Conservation (phyloP, 1,284 basidiomycete species). For the Marasmius fiardii region DNA sequence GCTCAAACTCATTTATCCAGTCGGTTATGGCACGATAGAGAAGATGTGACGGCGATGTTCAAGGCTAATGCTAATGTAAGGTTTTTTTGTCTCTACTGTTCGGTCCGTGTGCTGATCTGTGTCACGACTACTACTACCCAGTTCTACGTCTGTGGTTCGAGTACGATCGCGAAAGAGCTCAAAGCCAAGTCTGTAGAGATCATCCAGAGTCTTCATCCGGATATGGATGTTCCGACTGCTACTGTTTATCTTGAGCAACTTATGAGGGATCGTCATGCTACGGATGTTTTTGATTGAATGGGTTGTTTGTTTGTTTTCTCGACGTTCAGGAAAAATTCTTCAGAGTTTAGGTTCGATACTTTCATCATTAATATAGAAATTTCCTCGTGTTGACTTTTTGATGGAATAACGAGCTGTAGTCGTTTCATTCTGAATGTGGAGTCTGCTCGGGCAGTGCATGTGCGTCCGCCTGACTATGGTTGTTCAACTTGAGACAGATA, state of each 20-base stretch:
- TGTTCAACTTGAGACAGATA: too few relatives aligned
- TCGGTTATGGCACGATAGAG: constrained; percentile 43
- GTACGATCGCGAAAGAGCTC: constrained; percentile 35
- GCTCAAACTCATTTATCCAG: constrained; percentile 21
- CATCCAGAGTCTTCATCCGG: constrained; percentile 26
- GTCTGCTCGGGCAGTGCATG: too few relatives aligned
- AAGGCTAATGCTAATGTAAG: constrained; percentile 27
- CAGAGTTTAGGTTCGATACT: too few relatives aligned
- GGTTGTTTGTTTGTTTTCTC: too few relatives aligned
- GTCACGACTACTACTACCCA: constrained; percentile 19
- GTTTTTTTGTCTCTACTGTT: background rate
- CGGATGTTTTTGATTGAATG: constrained; percentile 43
- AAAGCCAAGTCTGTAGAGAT: constrained; percentile 34
- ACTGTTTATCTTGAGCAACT: constrained; percentile 28
- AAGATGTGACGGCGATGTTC: constrained; percentile 31
- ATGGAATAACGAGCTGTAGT: too few relatives aligned
- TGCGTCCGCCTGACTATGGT: too few relatives aligned
- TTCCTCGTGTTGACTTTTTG: too few relatives aligned
- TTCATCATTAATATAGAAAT: too few relatives aligned
- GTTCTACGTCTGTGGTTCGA: constrained; percentile 49
- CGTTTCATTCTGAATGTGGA: too few relatives aligned
- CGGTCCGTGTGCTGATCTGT: background rate
- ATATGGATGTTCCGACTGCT: constrained; percentile 26
- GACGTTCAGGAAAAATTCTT: too few relatives aligned
- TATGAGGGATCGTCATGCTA: constrained; percentile 37